Evolutionary conservation across 371 early-diverging fungal species (phyloP), one percentile per base, ranked within the genome.

Genomic region (Circinella umbellata): DNA sequence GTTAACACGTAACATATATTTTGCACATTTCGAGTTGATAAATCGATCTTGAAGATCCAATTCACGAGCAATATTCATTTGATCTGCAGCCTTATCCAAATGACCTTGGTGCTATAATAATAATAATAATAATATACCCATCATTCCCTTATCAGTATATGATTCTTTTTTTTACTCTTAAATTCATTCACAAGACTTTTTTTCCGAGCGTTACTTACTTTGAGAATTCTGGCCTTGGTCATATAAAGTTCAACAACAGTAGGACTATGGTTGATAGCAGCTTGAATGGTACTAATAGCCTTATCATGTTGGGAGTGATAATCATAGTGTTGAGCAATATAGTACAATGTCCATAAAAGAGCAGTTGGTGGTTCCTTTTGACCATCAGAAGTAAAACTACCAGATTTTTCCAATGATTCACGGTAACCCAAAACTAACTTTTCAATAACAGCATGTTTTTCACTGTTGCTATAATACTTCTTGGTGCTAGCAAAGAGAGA

Each of bases 21-120:
- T 98, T 46, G 93, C 89, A 72, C 93, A 92, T 79, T 97, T 98
- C 38, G 96, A 91, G 85, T 98, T 99, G 82, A 98, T 86, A 74
- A 92, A 97, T 18, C 99, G 89, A 83, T 99, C 99, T 80, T 94
- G 94, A 61, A 96, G 83, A 81, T 99, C 98, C 69, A 95, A 71
- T 71, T 94, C 90, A 64, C 98, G 91, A 14, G 92, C 98, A 63
- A 91, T 88, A 73, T 97, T 91, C 93, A 98, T 91, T 5, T 78
- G 76, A 34, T 81, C 74, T 76, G 83, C 85, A 0, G 99, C 99
- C 10, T 81, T 77, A 3, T 82, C 73, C 14, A 81, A 36, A 64
- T 96, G 89, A 36, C 97, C 96, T 5, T 86, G 86, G 66, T 97
- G 98, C 90, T 89, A 39, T 53, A 20, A 42, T 36, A 55, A 68